Evolutionary conservation across 495 filamentous ascomycete genomes (phyloP), one percentile per base, ranked within the genome.

Genomic region (Antarctomyces pellizariae): DNA sequence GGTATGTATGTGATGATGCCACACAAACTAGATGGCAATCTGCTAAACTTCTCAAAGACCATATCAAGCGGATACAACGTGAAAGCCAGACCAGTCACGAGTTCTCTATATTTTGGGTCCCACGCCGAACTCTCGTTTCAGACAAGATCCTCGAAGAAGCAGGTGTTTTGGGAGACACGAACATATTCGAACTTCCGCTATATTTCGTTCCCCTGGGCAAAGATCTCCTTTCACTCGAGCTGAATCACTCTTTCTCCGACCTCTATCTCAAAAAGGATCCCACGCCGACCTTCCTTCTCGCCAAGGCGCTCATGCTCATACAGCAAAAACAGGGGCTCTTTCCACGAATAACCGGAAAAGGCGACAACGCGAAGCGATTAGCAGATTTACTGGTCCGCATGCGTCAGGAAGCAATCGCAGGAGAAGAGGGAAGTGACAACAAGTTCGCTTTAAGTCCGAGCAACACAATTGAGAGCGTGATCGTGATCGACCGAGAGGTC

Each of bases 341-440:
- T 39, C 86, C 89, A 18, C 67, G 83, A 5, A 89, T 99, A 37
- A 70, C 89, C 22, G 89, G 89, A 21, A 99, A 99, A 50, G 89
- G 89, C 11, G 82, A 95, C 43, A 71, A 90, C 50, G 83, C 82
- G 11, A 75, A 80, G 33, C 66, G 71, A 18, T 60, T 99, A 0
- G 77, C 80, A 27, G 83, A 93, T 39, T 59, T 93, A 7, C 55
- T 99, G n/a, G 50, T 75, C 18, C 75, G 82, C 17, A 93, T 95
- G 84, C 71, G 89, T 25, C 75, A 75, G 37, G 86, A 97, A 46
- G 53, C 80, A 15, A 64, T 79, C 22, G 78, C 77, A 12, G 73
- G 74, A 18, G 79, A 89, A 39, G 71, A 76, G 35, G 52, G 56
- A 12, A 57, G 52, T 24, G 63, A 68, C 23, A 64, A 57, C 16